Percentiles rank a stretch among this genome's conserved stretches.
Conservation (phyloP, 805 yeast genomes). For the Starmerella tilneyi region DNA sequence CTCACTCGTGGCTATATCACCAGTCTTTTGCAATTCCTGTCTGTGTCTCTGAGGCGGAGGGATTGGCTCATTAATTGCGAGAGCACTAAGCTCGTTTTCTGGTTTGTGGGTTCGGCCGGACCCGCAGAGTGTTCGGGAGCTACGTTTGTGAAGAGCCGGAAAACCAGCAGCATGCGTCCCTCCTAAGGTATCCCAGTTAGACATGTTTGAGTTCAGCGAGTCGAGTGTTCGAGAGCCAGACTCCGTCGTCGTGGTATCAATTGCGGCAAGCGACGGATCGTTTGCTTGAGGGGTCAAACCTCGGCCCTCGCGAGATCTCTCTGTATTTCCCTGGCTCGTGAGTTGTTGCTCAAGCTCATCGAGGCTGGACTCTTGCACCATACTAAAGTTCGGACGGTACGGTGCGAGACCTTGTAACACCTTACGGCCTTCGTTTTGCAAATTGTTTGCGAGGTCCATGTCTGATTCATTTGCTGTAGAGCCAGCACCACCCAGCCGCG, state of each 20-base stretch:
- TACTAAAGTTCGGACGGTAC: constrained; percentile 9
- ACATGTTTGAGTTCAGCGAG: constrained; percentile 15
- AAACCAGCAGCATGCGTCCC: constrained; percentile 2
- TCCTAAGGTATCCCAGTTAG: constrained; percentile 18
- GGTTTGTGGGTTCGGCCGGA: constrained; percentile 9
- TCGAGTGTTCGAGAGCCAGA: constrained; percentile 15
- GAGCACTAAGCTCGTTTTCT: constrained; percentile 14
- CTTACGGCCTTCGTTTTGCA: constrained; percentile 20
- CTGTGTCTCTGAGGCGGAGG: background rate
- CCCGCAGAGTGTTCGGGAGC: constrained; percentile 13
- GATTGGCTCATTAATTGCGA: constrained; percentile 11
- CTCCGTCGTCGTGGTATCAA: constrained; percentile 16
- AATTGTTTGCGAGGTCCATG: constrained; percentile 12
- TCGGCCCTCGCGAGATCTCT: background rate
- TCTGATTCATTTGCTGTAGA: constrained; percentile 18
- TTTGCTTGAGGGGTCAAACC: background rate
- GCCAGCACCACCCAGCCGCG: too few relatives aligned
- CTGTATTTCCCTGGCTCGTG: constrained; percentile 15
- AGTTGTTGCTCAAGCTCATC: constrained; percentile 22
- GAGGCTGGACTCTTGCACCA: constrained; percentile 21
- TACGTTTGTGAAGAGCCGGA: background rate
- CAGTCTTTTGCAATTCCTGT: background rate
- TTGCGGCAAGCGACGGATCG: background rate
- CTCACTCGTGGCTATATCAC: background rate
- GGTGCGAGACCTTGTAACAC: constrained; percentile 19